Evolutionary conservation across 176 grass and related monocot genomes (phyloP).

Genomic region (Cocos nucifera): DNA sequence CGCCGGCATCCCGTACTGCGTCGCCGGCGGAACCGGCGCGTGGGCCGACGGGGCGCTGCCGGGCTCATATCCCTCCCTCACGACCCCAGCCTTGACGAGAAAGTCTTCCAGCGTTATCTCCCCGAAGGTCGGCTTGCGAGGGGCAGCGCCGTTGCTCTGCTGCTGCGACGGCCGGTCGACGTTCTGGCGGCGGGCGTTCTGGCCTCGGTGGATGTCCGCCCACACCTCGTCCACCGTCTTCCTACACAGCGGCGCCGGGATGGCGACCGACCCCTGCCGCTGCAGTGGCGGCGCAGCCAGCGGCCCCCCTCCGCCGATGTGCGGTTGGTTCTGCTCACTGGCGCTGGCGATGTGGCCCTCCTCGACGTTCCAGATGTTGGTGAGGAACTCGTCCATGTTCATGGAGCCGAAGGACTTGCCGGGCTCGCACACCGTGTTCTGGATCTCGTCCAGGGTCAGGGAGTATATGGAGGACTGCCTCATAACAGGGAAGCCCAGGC

Average conservation of each 20-base stretch:
- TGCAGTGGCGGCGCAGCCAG: constrained; percentile 14
- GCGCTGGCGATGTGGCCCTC: constrained; percentile 44
- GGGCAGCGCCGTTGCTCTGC: not conserved
- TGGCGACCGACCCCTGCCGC: constrained; percentile 51
- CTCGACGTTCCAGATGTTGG: constrained; percentile 90
- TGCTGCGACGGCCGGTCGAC: constrained; percentile 26
- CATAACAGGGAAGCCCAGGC: constrained; percentile 23
- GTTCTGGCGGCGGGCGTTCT: not conserved
- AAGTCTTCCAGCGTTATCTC: constrained; percentile 99
- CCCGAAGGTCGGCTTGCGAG: constrained; percentile 47
- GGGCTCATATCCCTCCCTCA: constrained; percentile 22
- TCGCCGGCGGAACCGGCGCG: not conserved
- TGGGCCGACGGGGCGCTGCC: not conserved
- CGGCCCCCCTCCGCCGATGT: not conserved
- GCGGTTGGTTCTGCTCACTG: not conserved
- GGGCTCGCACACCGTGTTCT: constrained; percentile 63
- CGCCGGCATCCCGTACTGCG: constrained; percentile 9
- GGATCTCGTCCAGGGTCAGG: constrained; percentile 77
- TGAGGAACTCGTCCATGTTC: constrained; percentile 99
- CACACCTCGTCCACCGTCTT: constrained; percentile 98
- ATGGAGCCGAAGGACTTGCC: constrained; percentile 85
- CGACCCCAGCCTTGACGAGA: constrained; percentile 73
- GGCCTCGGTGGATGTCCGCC: constrained; percentile 49
- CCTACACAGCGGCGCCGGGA: constrained; percentile 47
- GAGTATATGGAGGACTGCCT: constrained; percentile 59